Conservation (phyloP, 2,329 filamentous ascomycete species). For the Penicillium brevicompactum region DNA sequence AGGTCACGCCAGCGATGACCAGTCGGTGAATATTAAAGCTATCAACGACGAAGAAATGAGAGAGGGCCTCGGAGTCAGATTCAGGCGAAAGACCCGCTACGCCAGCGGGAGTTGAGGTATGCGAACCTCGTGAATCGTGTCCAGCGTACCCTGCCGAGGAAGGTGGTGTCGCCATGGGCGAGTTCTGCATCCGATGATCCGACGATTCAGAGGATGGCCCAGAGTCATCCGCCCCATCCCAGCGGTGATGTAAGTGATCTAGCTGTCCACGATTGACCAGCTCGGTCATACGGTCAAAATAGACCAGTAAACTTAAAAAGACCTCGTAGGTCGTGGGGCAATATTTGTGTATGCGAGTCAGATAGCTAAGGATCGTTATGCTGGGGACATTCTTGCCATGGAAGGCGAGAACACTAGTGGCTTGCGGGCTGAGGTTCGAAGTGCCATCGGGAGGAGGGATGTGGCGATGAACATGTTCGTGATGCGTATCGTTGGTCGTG, state of each 20-base stretch:
- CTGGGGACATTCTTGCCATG: slow-evolving; percentile 97
- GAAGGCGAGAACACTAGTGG: slow-evolving; percentile 82
- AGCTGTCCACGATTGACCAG: slow-evolving; percentile 81
- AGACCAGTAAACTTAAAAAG: slow-evolving; percentile 90
- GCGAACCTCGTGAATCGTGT: slow-evolving; percentile 36
- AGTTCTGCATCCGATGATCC: slow-evolving; percentile 22
- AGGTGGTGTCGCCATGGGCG: slow-evolving; percentile 41
- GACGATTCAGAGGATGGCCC: slow-evolving; percentile 21
- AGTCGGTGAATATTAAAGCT: slow-evolving; percentile 98
- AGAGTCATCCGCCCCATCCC: slow-evolving; percentile 22
- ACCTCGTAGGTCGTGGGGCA: slow-evolving; percentile 98
- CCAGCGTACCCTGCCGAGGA: slow-evolving; percentile 37
- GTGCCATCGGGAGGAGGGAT: slow-evolving; percentile 64
- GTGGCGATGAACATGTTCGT: slow-evolving; percentile 82
- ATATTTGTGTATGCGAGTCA: slow-evolving; percentile 97
- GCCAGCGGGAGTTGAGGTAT: slow-evolving; percentile 36
- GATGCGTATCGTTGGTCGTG: slow-evolving; percentile 90
- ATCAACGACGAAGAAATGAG: slow-evolving; percentile 89
- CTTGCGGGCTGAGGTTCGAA: slow-evolving; percentile 63
- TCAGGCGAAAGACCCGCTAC: slow-evolving; percentile 36
- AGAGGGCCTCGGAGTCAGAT: slow-evolving; percentile 56
- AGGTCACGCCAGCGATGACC: slow-evolving; percentile 95
- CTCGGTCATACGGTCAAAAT: slow-evolving; percentile 99
- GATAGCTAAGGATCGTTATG: slow-evolving; percentile 94
- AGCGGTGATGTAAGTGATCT: slow-evolving; percentile 54